A percentile compares a stretch with the other conserved stretches of the same genome.
phyloP scores from a whole-genome alignment of 441 rosid species.

The Euphorbia celastroides region DNA sequence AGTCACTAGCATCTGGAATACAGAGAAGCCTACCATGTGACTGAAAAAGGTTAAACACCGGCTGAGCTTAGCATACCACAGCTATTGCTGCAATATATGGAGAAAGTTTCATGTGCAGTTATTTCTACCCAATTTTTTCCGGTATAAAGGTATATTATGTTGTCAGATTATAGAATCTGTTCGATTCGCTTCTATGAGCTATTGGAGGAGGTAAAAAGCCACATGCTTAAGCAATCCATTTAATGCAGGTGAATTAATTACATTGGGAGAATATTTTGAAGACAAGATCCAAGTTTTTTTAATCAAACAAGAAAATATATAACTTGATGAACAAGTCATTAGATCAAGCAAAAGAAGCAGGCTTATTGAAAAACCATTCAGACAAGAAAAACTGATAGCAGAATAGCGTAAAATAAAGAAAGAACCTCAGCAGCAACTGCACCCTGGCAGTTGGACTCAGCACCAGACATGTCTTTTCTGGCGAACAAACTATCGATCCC shows the following conservation, averaged over 20 bases:
- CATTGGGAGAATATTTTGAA: background rate
- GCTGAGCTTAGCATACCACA: background rate
- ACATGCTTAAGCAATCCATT: background rate
- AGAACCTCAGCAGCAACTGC: slow-evolving; percentile 57
- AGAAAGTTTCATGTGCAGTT: background rate
- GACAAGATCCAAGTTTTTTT: background rate
- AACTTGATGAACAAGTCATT: background rate
- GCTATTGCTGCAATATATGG: background rate
- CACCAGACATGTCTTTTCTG: slow-evolving; percentile 48
- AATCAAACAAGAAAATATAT: background rate
- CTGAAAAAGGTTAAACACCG: background rate
- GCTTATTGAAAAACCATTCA: slow-evolving; percentile 5
- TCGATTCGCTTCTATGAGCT: background rate
- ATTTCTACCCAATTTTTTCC: background rate
- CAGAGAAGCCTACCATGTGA: background rate
- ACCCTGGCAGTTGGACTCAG: slow-evolving; percentile 52
- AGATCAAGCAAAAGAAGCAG: slow-evolving; percentile 3
- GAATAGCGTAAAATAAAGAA: slow-evolving; percentile 19
- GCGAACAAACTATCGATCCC: slow-evolving; percentile 86
- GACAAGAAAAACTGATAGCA: background rate
- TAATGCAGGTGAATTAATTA: background rate
- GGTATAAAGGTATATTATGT: background rate
- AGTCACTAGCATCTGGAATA: background rate
- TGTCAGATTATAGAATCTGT: background rate
- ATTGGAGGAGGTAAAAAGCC: background rate